These are phyloP conservation scores for Neocatenulostroma microsporum DNA, from an alignment of 2,329 filamentous ascomycete genomes.

Conservation along the genomic window DNA sequence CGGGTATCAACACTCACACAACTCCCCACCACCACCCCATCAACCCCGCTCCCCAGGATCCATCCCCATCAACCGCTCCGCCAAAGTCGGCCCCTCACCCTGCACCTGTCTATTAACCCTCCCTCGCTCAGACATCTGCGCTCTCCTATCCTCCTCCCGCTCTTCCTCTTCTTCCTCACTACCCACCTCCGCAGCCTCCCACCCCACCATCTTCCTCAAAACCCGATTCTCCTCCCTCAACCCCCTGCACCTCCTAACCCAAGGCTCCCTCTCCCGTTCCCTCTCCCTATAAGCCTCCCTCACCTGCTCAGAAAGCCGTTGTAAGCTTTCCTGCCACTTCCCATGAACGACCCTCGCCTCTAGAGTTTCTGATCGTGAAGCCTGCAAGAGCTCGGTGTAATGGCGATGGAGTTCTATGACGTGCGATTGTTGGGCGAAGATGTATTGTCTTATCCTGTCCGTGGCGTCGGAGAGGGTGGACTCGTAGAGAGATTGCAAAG, in stretches of 20 bases:
- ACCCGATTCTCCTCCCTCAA: slow-evolving; percentile 43
- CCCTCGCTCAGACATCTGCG: too few species aligned
- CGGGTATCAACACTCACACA: too few species aligned
- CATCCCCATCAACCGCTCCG: too few species aligned
- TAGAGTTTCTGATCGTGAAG: slow-evolving; percentile 37
- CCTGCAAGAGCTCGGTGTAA: slow-evolving; percentile 39
- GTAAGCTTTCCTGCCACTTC: slow-evolving; percentile 42
- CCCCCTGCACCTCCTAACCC: slow-evolving; percentile 32
- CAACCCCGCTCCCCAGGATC: too few species aligned
- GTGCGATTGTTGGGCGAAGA: slow-evolving; percentile 36
- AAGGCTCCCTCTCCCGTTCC: slow-evolving; percentile 30
- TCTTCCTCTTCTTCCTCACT: slow-evolving; percentile 34
- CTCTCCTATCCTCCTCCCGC: too few species aligned
- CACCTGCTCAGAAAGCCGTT: slow-evolving; percentile 37
- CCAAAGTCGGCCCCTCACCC: too few species aligned
- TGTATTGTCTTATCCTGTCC: slow-evolving; percentile 26
- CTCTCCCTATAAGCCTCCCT: slow-evolving; percentile 33
- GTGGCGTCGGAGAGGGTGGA: slow-evolving; percentile 29
- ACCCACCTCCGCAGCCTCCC: slow-evolving; percentile 34
- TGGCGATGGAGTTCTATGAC: slow-evolving; percentile 41
- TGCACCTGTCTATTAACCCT: too few species aligned
- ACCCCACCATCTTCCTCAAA: slow-evolving; percentile 38
- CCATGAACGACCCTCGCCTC: slow-evolving; percentile 42
- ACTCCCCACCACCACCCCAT: too few species aligned
- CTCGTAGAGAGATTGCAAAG: slow-evolving; percentile 33